phyloP scores from a whole-genome alignment of 2,329 filamentous ascomycete genomes.

The Phialophora tarda region DNA sequence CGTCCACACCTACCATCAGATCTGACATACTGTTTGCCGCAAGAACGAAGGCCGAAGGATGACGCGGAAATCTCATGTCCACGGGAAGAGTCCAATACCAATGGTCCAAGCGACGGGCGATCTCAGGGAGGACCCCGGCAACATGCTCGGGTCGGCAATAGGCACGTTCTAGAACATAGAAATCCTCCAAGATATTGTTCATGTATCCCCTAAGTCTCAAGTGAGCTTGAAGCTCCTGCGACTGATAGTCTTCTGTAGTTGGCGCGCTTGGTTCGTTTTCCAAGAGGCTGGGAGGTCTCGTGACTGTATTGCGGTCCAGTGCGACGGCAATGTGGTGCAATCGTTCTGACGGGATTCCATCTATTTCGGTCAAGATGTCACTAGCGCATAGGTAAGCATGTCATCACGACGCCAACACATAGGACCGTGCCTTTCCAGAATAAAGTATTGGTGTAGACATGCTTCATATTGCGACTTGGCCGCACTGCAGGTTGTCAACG shows the following conservation, averaged over 20 bases:
- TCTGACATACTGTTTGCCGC: conserved; percentile 1
- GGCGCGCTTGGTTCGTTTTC: background rate
- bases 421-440: conserved; percentile 20
- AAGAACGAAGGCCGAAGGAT: conserved; percentile 17
- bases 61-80: conserved; percentile 18
- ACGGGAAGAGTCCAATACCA: conserved; percentile 21
- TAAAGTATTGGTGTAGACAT: conserved; percentile 15
- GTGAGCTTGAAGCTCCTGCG: conserved; percentile 12
- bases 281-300: conserved; percentile 7
- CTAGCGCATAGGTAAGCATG: background rate
- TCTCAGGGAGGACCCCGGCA: conserved; percentile 10
- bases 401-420: background rate
- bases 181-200: conserved; percentile 21
- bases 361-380: conserved; percentile 23
- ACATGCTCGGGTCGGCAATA: conserved; percentile 20
- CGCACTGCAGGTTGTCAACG: conserved; percentile 6
- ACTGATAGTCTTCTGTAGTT: background rate
- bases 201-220: conserved; percentile 19
- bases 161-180: conserved; percentile 14
- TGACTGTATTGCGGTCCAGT: background rate
- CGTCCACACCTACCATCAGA: conserved; percentile 14
- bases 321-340: conserved; percentile 7
- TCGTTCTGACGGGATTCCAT: conserved; percentile 15
- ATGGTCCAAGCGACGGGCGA: conserved; percentile 15
- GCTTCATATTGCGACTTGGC: conserved; percentile 18